Base-by-base conservation (phyloP, 306 rosid genomes). In the Quercus robur region DNA sequence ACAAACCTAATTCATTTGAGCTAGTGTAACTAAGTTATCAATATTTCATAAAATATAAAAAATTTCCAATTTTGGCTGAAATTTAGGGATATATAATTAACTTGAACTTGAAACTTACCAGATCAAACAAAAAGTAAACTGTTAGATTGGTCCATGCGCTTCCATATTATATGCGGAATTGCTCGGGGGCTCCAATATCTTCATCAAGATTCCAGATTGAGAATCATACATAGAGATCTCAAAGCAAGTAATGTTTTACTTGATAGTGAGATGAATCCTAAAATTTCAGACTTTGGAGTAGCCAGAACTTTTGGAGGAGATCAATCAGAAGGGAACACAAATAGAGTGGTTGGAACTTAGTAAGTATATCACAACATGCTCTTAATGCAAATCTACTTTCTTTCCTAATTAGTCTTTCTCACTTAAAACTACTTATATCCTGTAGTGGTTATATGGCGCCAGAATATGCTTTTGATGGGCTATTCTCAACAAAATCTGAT, bases 371-470 rank as follows among this genome's bases (percentile, higher is more conserved):
- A 10, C 56, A 9, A 49, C 17, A 49, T 49, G 54, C 54, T 49
- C 15, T 49, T 49, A 10, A 12, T 3, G 17, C 12, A 49, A 49
- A 49, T 49, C 54, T 49, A 49, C 54, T 49, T 12, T 49, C 17
- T 49, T 23, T 13, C 5, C 9, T 51, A 14, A 33, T 55, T 70
- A 18, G 5, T 69, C 4, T 4, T 49, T 12, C 17, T 52, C 1
- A 49, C 12, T 21, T 13, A 9, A 23, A 44, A 17, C 5, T 33
- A 26, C 23, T 15, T 3, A 72, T 58, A 1, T 25, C 10, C 66
- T 79, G 33, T 81, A 91, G 93, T 68, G 90, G 93, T 6, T 91
- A 89, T 64, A 89, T 91, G 84, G 86, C 91, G 44, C 90, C 93
- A 0, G 91, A 91, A 46, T 91, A 83, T 33, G 92, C 88, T 2